These are phyloP conservation scores for Hirsutella minnesotensis DNA, from an alignment of 2,329 filamentous ascomycete species.

Conservation along the genomic window DNA sequence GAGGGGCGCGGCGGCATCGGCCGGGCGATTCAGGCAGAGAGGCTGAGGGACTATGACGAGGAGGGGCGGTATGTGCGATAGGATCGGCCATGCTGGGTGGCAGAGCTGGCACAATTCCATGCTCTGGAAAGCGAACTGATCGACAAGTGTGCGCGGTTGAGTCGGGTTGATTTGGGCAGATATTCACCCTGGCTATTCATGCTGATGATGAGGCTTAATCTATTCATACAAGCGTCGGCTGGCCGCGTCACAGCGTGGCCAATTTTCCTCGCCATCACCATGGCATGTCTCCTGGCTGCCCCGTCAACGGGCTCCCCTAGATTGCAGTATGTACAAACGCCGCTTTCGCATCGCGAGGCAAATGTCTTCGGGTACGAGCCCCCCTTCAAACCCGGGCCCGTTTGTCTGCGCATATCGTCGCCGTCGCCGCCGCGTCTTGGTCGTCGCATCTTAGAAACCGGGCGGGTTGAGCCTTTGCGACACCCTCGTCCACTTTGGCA, in stretches of 20 bases:
- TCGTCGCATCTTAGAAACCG: constrained; percentile 57
- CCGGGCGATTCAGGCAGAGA: constrained; percentile 54
- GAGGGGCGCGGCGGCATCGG: constrained; percentile 87
- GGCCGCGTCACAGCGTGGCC: not conserved
- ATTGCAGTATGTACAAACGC: too few relatives aligned
- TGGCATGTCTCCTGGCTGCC: too few relatives aligned
- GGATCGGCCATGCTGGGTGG: not conserved
- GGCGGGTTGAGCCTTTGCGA: constrained; percentile 90
- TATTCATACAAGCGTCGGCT: constrained; percentile 11
- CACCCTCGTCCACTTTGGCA: constrained; percentile 90
- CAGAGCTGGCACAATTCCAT: not conserved
- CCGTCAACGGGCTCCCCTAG: too few relatives aligned
- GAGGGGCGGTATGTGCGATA: constrained; percentile 13
- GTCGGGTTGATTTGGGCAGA: not conserved
- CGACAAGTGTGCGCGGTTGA: not conserved
- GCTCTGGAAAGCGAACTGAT: not conserved
- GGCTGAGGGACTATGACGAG: constrained; percentile 28
- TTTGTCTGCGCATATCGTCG: not conserved
- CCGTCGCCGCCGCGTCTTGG: constrained; percentile 2
- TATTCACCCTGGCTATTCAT: constrained; percentile 11
- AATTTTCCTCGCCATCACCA: too few relatives aligned
- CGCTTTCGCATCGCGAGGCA: too few relatives aligned
- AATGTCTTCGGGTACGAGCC: too few relatives aligned
- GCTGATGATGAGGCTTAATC: constrained; percentile 1
- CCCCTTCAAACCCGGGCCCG: too few relatives aligned